Evolutionary conservation across 2,329 filamentous ascomycete genomes (phyloP), one percentile per base, ranked within the genome.

Genomic region (Cytospora mali): DNA sequence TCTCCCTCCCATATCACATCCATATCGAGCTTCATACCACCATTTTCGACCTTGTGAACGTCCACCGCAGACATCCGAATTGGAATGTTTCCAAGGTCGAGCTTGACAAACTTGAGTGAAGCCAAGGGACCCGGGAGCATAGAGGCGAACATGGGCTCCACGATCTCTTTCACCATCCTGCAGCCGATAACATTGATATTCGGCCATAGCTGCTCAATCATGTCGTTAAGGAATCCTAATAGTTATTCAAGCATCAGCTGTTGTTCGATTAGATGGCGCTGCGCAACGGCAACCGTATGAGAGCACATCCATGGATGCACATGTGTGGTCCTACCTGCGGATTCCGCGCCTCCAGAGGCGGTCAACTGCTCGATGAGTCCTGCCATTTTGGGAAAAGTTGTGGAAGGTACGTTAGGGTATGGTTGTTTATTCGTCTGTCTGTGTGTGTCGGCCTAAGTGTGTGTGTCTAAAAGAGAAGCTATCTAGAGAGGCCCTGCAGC

Each of bases 11-110:
- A 82, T 18, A 70, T 69, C 2, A 81, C 68, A 62, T 81, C 74
- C 74, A 82, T 75, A 52, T 81, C 80, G 3, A 82, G 73, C 70
- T 80, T 81, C 69, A 82, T 80, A 16, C 78, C 79, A 2, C 72
- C 73, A 9, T 69, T 74, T 4, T 76, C 72, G 5, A 76, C 76
- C 72, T 79, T 81, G 69, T 78, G 76, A 2, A 80, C 77, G 49
- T 79, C 75, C 3, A 81, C 77, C 21, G 75, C 73, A 4, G 73
- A 74, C 9, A 82, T 66, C 21, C 64, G 68, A 25, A 81, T 69
- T 2, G 80, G 80, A 0, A 78, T 70, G 2, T 68, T 60, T 0
- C 80, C 80, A 10, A 82, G 69, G 48, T 81, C 79, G 33, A 81
- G 70, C 69, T 81, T 81, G 58, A 71, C 71, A 66, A 81, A 82